Conservation (phyloP, 495 filamentous ascomycete genomes). For the Penicillium simplicissimum region DNA sequence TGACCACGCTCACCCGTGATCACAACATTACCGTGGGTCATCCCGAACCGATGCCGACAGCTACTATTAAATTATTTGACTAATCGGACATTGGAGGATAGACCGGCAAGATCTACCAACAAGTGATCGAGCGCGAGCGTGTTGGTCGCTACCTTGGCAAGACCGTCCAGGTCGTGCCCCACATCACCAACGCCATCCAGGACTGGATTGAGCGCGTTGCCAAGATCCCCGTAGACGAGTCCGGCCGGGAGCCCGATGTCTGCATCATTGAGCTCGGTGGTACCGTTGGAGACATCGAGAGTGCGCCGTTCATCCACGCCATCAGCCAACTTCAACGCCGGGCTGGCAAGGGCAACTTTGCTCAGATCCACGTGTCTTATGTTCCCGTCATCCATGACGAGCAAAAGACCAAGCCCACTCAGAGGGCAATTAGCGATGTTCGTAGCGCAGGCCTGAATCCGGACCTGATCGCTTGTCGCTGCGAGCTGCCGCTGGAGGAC, state of each 20-base stretch:
- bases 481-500: constrained; percentile 68
- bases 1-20: constrained; percentile 25
- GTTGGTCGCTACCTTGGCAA: constrained; percentile 84
- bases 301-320: constrained; percentile 85
- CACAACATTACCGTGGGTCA: constrained; percentile 29
- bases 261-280: constrained; percentile 79
- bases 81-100: background rate
- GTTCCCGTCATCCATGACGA: constrained; percentile 53
- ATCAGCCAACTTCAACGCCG: constrained; percentile 72
- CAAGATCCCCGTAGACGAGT: constrained; percentile 83
- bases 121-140: constrained; percentile 79
- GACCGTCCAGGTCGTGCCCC: constrained; percentile 93
- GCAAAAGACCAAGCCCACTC: constrained; percentile 97
- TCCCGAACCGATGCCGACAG: background rate
- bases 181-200: constrained; percentile 87
- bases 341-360: constrained; percentile 77
- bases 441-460: constrained; percentile 81
- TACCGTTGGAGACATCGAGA: constrained; percentile 90
- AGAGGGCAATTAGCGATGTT: constrained; percentile 80
- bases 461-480: constrained; percentile 93
- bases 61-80: background rate
- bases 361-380: constrained; percentile 60
- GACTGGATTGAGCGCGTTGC: constrained; percentile 91
- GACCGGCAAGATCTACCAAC: constrained; percentile 83
- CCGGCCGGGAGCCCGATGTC: constrained; percentile 79